A percentile compares a stretch with the other conserved stretches of the same genome.
Evolutionary conservation across 768 basidiomycete species (phyloP).

Genomic region (Tubosaeta sp.): DNA sequence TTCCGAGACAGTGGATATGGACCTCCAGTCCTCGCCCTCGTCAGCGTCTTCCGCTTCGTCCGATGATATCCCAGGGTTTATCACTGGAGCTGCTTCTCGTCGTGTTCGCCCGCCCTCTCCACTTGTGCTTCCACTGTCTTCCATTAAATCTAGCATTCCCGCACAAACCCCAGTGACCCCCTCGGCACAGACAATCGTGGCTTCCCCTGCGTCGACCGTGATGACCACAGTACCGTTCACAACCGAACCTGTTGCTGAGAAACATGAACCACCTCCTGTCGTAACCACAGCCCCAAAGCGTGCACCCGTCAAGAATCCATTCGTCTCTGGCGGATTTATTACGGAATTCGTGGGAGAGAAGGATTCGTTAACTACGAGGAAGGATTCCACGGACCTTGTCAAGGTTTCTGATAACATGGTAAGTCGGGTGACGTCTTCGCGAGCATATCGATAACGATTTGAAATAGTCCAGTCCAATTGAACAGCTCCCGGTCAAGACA

Average conservation of each 20-base stretch:
- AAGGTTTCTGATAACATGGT: constrained; percentile 14
- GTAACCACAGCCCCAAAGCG: constrained; percentile 12
- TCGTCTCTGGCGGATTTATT: constrained; percentile 49
- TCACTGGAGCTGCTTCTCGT: constrained; percentile 29
- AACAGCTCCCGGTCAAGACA: constrained; percentile 16
- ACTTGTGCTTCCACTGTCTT: constrained; percentile 20
- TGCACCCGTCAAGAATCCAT: constrained; percentile 35
- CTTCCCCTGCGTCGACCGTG: constrained; percentile 18
- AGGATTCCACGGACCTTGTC: constrained; percentile 17
- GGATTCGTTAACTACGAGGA: constrained; percentile 18
- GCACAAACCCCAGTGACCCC: constrained; percentile 13
- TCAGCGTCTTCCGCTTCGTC: constrained; percentile 18
- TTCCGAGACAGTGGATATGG: constrained; percentile 33
- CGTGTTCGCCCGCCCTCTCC: constrained; percentile 23
- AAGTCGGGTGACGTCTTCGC: background rate
- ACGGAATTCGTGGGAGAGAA: constrained; percentile 39
- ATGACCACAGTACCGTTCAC: constrained; percentile 9
- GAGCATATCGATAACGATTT: background rate
- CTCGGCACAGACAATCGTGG: constrained; percentile 12
- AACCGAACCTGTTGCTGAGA: constrained; percentile 10
- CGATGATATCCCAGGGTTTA: constrained; percentile 32
- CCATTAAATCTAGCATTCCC: constrained; percentile 5
- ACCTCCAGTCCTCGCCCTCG: constrained; percentile 32
- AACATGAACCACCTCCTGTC: constrained; percentile 3
- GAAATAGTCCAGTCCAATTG: constrained; percentile 14